These are phyloP conservation scores for Hawksworthiomyces lignivorus DNA, from an alignment of 2,329 filamentous ascomycete genomes.

Conservation along the genomic window DNA sequence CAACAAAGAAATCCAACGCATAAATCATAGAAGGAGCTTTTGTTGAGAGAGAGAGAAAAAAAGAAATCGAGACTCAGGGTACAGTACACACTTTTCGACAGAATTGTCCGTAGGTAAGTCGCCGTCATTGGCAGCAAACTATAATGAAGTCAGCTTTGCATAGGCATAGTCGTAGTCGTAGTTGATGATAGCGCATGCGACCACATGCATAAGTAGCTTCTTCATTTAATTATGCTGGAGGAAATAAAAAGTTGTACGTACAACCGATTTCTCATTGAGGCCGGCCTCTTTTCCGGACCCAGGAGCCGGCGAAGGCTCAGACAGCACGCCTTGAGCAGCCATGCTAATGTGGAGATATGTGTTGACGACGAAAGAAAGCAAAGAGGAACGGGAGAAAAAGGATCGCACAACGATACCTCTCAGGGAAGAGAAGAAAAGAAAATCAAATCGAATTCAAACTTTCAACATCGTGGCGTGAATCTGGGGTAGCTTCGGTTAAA, in stretches of 20 bases:
- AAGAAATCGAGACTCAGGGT: too few species aligned
- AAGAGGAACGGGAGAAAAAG: background rate
- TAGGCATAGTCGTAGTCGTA: too few species aligned
- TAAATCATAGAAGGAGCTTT: background rate
- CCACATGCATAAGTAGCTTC: too few species aligned
- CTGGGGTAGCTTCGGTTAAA: background rate
- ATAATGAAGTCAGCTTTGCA: too few species aligned
- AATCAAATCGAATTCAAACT: background rate
- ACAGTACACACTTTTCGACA: background rate
- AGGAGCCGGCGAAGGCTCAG: background rate
- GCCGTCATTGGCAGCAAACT: too few species aligned
- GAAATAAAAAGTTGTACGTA: background rate
- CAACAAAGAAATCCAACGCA: too few species aligned
- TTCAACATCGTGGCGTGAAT: background rate
- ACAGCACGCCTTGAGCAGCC: background rate
- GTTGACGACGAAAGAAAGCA: background rate
- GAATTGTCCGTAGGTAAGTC: background rate
- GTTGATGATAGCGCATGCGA: too few species aligned
- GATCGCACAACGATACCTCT: too few species aligned
- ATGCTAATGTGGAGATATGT: background rate
- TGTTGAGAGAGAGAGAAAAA: background rate
- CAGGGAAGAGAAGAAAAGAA: too few species aligned
- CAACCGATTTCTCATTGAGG: background rate
- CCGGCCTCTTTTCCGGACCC: background rate
- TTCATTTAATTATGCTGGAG: background rate